Evolutionary conservation across 352 stramenopile species (phyloP).

Genomic region (Phytopythium ostracodes): DNA sequence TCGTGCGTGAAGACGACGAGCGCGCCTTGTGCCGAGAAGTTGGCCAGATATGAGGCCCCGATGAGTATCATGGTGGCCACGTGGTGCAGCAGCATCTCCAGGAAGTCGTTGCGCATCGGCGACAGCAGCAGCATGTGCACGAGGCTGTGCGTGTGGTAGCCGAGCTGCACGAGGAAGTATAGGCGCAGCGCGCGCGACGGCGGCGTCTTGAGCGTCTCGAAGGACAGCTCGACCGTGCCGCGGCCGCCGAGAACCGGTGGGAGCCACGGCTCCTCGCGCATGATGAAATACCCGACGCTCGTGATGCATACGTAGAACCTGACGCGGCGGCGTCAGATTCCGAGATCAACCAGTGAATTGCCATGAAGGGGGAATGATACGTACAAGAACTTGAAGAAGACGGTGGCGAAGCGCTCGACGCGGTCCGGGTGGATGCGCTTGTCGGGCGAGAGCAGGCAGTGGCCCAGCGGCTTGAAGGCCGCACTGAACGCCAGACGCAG

Average conservation of each 20-base stretch:
- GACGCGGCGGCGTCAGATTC: background rate
- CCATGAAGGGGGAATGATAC: background rate
- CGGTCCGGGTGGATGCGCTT: slow-evolving; percentile 51
- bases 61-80: slow-evolving; percentile 54
- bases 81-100: slow-evolving; percentile 60
- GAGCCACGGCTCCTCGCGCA: slow-evolving; percentile 44
- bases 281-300: slow-evolving; percentile 30
- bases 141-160: slow-evolving; percentile 52
- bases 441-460: slow-evolving; percentile 38
- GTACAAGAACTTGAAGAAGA: slow-evolving; percentile 72
- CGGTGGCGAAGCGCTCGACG: slow-evolving; percentile 60
- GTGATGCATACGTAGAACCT: slow-evolving; percentile 58
- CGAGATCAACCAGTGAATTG: too few relatives aligned
- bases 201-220: slow-evolving; percentile 24
- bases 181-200: slow-evolving; percentile 32
- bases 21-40: slow-evolving; percentile 39
- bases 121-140: slow-evolving; percentile 53
- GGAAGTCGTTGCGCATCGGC: slow-evolving; percentile 51
- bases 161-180: slow-evolving; percentile 54
- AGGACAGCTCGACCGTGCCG: slow-evolving; percentile 27
- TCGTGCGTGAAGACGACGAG: slow-evolving; percentile 53
- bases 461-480: slow-evolving; percentile 38
- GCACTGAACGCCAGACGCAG: slow-evolving; percentile 31
- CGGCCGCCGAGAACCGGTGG: slow-evolving; percentile 29
- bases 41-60: slow-evolving; percentile 35